Base-by-base conservation (phyloP, 352 stramenopile species). In the Pythium brachiatum region DNA sequence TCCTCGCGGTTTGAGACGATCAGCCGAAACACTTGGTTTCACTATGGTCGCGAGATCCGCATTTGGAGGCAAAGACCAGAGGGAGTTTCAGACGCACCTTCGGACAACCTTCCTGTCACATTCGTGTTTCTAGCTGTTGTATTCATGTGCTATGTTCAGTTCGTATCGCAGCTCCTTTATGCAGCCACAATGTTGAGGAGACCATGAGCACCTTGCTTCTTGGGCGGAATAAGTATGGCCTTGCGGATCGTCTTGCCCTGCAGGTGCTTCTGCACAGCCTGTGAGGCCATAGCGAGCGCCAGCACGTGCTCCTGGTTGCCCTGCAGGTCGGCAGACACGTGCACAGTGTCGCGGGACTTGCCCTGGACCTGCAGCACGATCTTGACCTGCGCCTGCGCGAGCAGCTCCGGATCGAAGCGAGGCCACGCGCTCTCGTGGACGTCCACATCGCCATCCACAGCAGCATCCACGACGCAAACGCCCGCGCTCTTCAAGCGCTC, bases 341-440 rank as follows among this genome's bases (percentile, higher is more conserved):
- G 60, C 50, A 95, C 80, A 20, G 78, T 90, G 64, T 89, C 86
- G 31, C 84, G 82, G 29, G 75, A 72, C 57, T 91, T 93, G 48
- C 86, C 82, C 57, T 90, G 74, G 34, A 95, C 81, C 50, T 95
- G 86, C 25, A 95, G 69, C 52, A 93, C 83, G 60, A 92, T 80
- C 72, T 92, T 90, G 43, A 92, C 78, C 72, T 92, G 72, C 39
- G 83, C 86, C 46, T 69, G 67, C 18, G 84, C 78, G 20, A 95
- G 72, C 65, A 92, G 54, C 31, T 54, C 57, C 3, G 65, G 48
- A 46, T 95, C 79, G 57, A 79, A 90, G 18, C 58, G 39, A 21
- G 86, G 86, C 84, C 84, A 95, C 26, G 66, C 21, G 26, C 58
- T 73, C 27, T 79, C 60, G 67, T 95, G 84, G 4, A 95, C 84